phyloP scores from a whole-genome alignment of 495 filamentous ascomycete genomes.

The Lasiosphaeris hirsuta region DNA sequence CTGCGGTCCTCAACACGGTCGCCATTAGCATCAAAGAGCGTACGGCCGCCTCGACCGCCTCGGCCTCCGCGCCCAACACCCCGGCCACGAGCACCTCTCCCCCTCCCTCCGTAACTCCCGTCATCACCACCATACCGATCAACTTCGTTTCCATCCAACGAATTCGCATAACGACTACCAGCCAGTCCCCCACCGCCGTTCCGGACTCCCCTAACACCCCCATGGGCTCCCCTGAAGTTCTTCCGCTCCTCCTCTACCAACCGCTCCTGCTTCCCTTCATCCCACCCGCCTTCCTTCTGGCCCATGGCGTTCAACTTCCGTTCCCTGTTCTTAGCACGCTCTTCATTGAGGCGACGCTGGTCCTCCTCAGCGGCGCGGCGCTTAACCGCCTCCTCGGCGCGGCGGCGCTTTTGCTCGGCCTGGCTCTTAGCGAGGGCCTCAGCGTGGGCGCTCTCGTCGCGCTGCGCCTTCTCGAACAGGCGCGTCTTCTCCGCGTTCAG shows the following conservation, averaged over 20 bases:
- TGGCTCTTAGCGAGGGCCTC: slow-evolving; percentile 48
- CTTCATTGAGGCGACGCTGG: slow-evolving; percentile 45
- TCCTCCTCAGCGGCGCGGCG: slow-evolving; percentile 40
- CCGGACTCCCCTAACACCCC: slow-evolving; percentile 37
- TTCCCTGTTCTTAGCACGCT: slow-evolving; percentile 46
- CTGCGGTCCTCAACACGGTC: slow-evolving; percentile 5
- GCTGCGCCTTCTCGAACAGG: slow-evolving; percentile 48
- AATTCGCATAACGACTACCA: slow-evolving; percentile 33
- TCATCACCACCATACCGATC: slow-evolving; percentile 27
- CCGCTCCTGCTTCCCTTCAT: slow-evolving; percentile 41
- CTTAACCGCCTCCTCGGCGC: slow-evolving; percentile 40
- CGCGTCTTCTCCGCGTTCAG: slow-evolving; percentile 45
- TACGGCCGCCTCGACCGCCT: slow-evolving; percentile 9
- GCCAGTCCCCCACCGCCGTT: slow-evolving; percentile 20
- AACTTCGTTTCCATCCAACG: slow-evolving; percentile 17
- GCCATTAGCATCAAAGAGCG: slow-evolving; percentile 18
- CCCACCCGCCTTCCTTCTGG: slow-evolving; percentile 45
- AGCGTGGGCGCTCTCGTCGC: slow-evolving; percentile 49
- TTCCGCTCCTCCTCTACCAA: slow-evolving; percentile 29
- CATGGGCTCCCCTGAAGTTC: slow-evolving; percentile 40
- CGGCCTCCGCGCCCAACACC: slow-evolving; percentile 19
- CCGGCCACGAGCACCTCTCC: slow-evolving; percentile 28
- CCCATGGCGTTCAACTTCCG: slow-evolving; percentile 47
- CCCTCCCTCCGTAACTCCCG: slow-evolving; percentile 24
- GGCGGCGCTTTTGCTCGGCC: slow-evolving; percentile 47